These are phyloP conservation scores for Capsicum pubescens DNA, from an alignment of 257 asterid species.

Conservation along the genomic window DNA sequence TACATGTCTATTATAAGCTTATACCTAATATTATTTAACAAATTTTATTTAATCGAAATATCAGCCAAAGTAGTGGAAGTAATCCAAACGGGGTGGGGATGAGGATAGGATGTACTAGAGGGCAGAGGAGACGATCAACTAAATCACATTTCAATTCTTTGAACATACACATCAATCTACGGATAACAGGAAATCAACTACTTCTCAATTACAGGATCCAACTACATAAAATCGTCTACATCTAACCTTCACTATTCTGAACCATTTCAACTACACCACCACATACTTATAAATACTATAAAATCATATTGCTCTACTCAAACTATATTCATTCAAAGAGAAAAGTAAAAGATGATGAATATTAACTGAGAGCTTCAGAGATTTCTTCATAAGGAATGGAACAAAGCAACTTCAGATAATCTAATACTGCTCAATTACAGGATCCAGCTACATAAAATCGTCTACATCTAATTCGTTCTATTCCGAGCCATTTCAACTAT, in stretches of 20 bases:
- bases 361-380: slow-evolving; percentile 75
- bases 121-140: too few species aligned
- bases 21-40: too few species aligned
- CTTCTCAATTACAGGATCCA: slow-evolving; percentile 44
- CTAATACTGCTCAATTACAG: neutral
- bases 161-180: too few species aligned
- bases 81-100: too few species aligned
- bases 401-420: too few species aligned
- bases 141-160: neutral
- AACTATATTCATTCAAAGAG: neutral
- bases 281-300: neutral
- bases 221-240: neutral
- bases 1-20: too few species aligned
- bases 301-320: neutral
- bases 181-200: slow-evolving; percentile 17
- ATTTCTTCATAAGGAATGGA: too few species aligned
- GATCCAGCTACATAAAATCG: neutral
- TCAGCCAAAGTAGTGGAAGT: too few species aligned
- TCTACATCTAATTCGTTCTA: too few species aligned
- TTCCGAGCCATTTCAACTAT: too few species aligned
- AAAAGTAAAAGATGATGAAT: neutral
- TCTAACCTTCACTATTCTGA: neutral
- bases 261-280: neutral
- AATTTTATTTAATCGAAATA: too few species aligned
- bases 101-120: too few species aligned